Percentiles rank a stretch among this genome's conserved stretches.
These are phyloP conservation scores for Hypoxylon sp. DNA, from an alignment of 2,329 filamentous ascomycete species.

Conservation along the genomic window DNA sequence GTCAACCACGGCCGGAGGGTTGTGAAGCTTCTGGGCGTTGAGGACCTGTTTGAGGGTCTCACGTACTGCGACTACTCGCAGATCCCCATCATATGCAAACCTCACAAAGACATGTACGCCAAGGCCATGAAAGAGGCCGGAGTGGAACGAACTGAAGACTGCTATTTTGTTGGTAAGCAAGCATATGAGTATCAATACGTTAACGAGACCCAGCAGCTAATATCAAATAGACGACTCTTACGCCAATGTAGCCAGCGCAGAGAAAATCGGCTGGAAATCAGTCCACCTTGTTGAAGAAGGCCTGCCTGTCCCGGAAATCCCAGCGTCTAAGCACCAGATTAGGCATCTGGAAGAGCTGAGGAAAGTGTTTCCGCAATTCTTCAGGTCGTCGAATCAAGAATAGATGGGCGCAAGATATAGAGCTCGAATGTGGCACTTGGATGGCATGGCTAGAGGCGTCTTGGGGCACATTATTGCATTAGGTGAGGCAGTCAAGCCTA, in stretches of 20 bases:
- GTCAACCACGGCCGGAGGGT: conserved; percentile 88
- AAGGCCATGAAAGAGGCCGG: conserved; percentile 92
- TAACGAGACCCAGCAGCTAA: conserved; percentile 16
- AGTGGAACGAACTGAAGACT: conserved; percentile 76
- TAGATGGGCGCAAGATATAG: conserved; percentile 5
- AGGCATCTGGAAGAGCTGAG: conserved; percentile 82
- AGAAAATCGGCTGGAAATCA: conserved; percentile 86
- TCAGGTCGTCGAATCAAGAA: conserved; percentile 68
- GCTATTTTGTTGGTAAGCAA: conserved; percentile 90
- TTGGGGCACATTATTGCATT: conserved; percentile 18
- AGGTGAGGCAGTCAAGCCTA: conserved; percentile 10
- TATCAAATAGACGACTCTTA: conserved; percentile 81
- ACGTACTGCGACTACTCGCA: conserved; percentile 92
- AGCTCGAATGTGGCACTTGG: not conserved
- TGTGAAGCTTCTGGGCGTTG: conserved; percentile 82
- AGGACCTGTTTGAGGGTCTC: conserved; percentile 93
- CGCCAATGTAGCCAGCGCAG: conserved; percentile 83
- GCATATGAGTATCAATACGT: conserved; percentile 26
- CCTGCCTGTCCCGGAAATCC: conserved; percentile 72
- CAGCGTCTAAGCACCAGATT: conserved; percentile 82
- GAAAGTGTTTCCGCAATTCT: conserved; percentile 84
- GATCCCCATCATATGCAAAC: conserved; percentile 87
- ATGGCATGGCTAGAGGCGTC: conserved; percentile 21
- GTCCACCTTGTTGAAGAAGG: conserved; percentile 88
- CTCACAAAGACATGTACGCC: conserved; percentile 83